These are phyloP conservation scores for Pleurozium schreberi DNA, from an alignment of 225 moss, liverwort and hornwort genomes.

Conservation along the genomic window DNA sequence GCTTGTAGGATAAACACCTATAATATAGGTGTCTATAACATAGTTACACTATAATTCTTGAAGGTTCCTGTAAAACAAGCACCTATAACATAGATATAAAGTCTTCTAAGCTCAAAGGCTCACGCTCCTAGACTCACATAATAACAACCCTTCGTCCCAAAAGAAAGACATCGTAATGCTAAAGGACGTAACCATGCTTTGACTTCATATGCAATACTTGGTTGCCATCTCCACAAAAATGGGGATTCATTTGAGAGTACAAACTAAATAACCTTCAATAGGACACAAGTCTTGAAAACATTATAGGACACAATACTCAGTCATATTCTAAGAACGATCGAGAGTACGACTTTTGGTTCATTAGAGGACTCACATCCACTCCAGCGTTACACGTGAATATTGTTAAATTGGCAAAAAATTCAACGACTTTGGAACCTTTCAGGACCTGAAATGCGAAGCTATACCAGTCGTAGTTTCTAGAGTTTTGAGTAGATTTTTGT, in stretches of 20 bases:
- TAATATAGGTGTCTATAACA: too few species aligned
- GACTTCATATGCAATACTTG: neutral
- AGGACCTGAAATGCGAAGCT: neutral
- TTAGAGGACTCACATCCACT: neutral
- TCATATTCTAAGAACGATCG: neutral
- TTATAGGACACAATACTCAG: neutral
- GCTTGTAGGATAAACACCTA: too few species aligned
- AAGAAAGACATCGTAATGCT: neutral
- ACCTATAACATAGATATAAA: too few species aligned
- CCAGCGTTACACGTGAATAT: neutral
- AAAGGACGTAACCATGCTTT: neutral
- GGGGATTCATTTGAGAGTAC: neutral
- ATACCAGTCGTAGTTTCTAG: neutral
- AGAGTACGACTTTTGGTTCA: neutral
- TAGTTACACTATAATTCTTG: too few species aligned
- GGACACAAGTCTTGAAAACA: neutral
- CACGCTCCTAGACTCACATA: too few species aligned
- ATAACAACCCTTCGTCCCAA: too few species aligned
- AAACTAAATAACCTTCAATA: neutral
- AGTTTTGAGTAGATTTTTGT: neutral
- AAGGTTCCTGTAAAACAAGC: too few species aligned
- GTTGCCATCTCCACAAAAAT: neutral
- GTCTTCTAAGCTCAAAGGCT: too few species aligned
- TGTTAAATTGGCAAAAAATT: neutral
- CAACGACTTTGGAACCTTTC: neutral